Percentiles rank a stretch among this genome's conserved stretches.
Evolutionary conservation across 2,329 filamentous ascomycete genomes (phyloP).

Genomic region (Coccinonectria pachysandricola): DNA sequence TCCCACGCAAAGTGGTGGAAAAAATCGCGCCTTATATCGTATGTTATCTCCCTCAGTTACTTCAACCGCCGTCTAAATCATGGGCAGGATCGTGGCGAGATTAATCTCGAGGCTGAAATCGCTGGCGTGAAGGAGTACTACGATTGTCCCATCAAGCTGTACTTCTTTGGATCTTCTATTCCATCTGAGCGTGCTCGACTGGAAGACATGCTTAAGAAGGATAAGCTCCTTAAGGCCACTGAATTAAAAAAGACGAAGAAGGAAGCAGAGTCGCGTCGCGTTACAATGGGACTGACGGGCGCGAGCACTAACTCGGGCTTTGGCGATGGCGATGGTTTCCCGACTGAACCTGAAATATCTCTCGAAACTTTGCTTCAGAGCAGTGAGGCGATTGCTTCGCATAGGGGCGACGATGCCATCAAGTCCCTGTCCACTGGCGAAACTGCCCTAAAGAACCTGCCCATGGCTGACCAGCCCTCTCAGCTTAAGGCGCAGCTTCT

Average conservation of each 20-base stretch:
- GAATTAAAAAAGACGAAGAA: conserved; percentile 44
- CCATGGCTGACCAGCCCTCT: conserved; percentile 58
- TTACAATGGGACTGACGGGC: conserved; percentile 29
- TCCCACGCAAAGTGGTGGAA: conserved; percentile 55
- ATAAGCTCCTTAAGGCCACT: conserved; percentile 52
- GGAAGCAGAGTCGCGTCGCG: conserved; percentile 42
- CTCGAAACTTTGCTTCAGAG: conserved; percentile 55
- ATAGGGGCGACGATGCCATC: conserved; percentile 52
- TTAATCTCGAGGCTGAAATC: conserved; percentile 60
- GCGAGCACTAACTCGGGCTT: conserved; percentile 29
- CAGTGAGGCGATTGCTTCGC: conserved; percentile 58
- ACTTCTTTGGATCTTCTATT: conserved; percentile 58
- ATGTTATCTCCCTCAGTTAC: conserved; percentile 12
- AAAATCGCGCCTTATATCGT: conserved; percentile 67
- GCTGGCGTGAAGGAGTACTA: conserved; percentile 54
- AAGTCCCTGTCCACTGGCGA: conserved; percentile 65
- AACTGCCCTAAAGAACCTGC: conserved; percentile 58
- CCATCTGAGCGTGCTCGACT: conserved; percentile 40
- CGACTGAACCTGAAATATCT: conserved; percentile 30
- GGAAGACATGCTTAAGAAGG: conserved; percentile 50
- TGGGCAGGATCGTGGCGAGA: conserved; percentile 42
- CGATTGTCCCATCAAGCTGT: conserved; percentile 63
- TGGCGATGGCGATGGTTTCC: conserved; percentile 11
- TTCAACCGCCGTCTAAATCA: conserved; percentile 8
- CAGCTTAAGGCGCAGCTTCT: conserved; percentile 57